These are phyloP conservation scores for Dittrichia graveolens DNA, from an alignment of 129 eudicot species.

Conservation along the genomic window DNA sequence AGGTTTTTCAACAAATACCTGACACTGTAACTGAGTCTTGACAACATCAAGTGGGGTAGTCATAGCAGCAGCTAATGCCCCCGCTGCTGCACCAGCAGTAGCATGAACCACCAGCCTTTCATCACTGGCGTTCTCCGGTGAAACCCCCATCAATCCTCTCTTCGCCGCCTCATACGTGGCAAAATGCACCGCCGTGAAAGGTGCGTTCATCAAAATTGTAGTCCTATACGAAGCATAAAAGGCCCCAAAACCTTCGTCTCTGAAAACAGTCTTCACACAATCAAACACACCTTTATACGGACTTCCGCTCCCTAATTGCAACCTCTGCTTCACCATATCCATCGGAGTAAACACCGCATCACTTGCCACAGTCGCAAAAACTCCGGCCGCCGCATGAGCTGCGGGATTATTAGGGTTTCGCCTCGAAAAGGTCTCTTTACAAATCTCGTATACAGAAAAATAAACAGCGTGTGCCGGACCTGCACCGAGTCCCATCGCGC, in stretches of 20 bases:
- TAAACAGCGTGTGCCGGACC: constrained; percentile 90
- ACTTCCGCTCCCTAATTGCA: constrained; percentile 63
- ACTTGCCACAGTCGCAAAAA: constrained; percentile 78
- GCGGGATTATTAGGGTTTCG: constrained; percentile 41
- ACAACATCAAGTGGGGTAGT: constrained; percentile 93
- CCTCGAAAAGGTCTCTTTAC: constrained; percentile 55
- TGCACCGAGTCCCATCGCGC: constrained; percentile 88
- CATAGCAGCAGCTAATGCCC: constrained; percentile 72
- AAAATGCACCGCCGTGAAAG: constrained; percentile 84
- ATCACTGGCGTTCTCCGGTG: constrained; percentile 52
- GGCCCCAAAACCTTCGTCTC: constrained; percentile 77
- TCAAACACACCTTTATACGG: constrained; percentile 70
- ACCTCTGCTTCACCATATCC: constrained; percentile 93
- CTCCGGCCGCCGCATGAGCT: constrained; percentile 76
- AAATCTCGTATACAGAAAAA: constrained; percentile 68
- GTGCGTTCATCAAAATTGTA: constrained; percentile 87
- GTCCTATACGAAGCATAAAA: constrained; percentile 84
- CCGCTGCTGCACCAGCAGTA: constrained; percentile 89
- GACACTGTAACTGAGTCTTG: constrained; percentile 90
- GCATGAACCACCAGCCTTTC: constrained; percentile 84
- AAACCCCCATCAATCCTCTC: constrained; percentile 55
- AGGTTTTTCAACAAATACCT: constrained; percentile 50
- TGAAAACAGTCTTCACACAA: constrained; percentile 61
- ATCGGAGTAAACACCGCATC: constrained; percentile 88
- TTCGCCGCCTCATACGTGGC: constrained; percentile 85